Evolutionary conservation across 306 rosid species (phyloP).

Genomic region (Potentilla sterilis): DNA sequence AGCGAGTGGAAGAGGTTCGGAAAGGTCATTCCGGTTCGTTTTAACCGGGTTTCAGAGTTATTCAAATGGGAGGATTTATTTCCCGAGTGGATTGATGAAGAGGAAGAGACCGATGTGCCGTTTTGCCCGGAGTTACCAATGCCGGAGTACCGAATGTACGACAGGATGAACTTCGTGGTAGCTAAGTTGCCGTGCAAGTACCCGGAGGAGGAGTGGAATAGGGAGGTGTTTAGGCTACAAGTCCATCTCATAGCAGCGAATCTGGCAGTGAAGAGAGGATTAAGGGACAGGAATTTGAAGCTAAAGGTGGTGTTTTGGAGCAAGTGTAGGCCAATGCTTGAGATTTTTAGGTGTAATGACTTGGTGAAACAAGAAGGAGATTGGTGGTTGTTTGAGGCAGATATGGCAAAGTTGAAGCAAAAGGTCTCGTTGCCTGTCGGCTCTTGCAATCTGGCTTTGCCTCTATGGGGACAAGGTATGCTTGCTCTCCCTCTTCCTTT

Average conservation of each 20-base stretch:
- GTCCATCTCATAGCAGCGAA: conserved; percentile 73
- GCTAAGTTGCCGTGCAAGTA: conserved; percentile 74
- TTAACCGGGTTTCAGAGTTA: conserved; percentile 54
- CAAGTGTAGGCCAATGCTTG: conserved; percentile 88
- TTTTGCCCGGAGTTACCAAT: conserved; percentile 82
- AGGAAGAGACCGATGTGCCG: conserved; percentile 79
- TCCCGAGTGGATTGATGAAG: conserved; percentile 96
- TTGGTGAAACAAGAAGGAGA: conserved; percentile 59
- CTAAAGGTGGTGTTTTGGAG: conserved; percentile 64
- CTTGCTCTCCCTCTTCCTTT: not conserved
- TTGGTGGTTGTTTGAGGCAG: conserved; percentile 80
- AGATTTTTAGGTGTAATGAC: conserved; percentile 70
- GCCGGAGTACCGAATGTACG: conserved; percentile 50
- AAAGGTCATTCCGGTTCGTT: conserved; percentile 29
- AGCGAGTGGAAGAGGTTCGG: conserved; percentile 53
- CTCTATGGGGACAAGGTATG: conserved; percentile 94
- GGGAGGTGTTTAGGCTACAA: conserved; percentile 73
- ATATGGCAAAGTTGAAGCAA: conserved; percentile 50
- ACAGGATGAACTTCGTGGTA: conserved; percentile 56
- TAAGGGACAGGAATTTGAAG: conserved; percentile 46
- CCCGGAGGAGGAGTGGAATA: conserved; percentile 64
- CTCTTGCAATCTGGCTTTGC: conserved; percentile 77
- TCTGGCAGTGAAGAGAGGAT: conserved; percentile 60
- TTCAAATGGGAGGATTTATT: conserved; percentile 89
- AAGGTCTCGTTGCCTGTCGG: conserved; percentile 80